Percentiles rank a stretch among this genome's conserved stretches.
Conservation (phyloP, 768 basidiomycete genomes). For the Suillus bovinus region DNA sequence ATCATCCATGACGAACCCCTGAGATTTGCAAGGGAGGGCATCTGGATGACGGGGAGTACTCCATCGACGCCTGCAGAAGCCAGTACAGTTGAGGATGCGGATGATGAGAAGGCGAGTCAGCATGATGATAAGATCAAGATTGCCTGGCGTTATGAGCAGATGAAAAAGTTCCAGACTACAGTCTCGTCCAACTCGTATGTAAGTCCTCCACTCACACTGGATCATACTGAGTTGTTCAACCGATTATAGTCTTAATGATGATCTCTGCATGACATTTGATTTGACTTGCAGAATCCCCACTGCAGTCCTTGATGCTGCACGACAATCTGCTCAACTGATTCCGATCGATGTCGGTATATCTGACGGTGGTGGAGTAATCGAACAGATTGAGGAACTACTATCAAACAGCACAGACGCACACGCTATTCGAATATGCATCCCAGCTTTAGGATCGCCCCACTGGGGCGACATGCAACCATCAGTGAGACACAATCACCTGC, state of each 20-base stretch:
- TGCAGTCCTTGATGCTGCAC: constrained; percentile 46
- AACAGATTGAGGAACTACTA: constrained; percentile 31
- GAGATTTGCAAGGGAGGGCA: constrained; percentile 66
- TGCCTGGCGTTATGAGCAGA: constrained; percentile 95
- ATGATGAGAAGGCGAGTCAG: constrained; percentile 35
- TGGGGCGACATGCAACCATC: constrained; percentile 67
- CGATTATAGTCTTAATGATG: constrained; percentile 47
- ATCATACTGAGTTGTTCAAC: constrained; percentile 15
- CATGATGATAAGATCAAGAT: constrained; percentile 78
- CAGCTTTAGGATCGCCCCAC: constrained; percentile 56
- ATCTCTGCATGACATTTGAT: constrained; percentile 74
- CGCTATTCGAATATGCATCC: constrained; percentile 60
- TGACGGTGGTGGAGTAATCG: constrained; percentile 24
- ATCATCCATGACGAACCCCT: constrained; percentile 62
- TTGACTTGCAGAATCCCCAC: constrained; percentile 62
- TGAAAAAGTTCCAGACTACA: constrained; percentile 92
- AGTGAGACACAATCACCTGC: constrained; percentile 40
- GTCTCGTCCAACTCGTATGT: constrained; percentile 56
- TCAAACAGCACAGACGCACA: constrained; percentile 24
- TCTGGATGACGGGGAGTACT: constrained; percentile 64
- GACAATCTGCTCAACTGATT: constrained; percentile 39
- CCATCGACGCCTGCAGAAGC: constrained; percentile 15
- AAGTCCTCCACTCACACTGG: constrained; percentile 18
- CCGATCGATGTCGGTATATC: constrained; percentile 28
- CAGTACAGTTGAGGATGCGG: constrained; percentile 35